Evolutionary conservation across 805 yeast genomes (phyloP).

Genomic region (Cyberlindnera galapagoensis): DNA sequence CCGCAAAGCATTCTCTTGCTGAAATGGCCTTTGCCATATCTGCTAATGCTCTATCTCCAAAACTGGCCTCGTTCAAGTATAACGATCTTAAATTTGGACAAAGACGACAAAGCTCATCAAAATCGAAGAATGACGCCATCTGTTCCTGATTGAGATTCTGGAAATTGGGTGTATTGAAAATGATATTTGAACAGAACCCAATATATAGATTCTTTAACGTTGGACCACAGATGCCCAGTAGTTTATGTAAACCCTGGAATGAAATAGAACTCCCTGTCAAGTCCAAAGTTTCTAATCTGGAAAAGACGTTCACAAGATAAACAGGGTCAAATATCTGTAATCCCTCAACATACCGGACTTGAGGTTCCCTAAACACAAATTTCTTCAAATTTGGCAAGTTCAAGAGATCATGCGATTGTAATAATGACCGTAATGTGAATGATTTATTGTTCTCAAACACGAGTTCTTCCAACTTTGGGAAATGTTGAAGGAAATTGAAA

Average conservation of each 20-base stretch:
- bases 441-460: slow-evolving; percentile 19
- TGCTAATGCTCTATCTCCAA: slow-evolving; percentile 18
- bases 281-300: slow-evolving; percentile 12
- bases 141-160: slow-evolving; percentile 5
- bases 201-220: slow-evolving; percentile 13
- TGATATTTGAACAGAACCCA: slow-evolving; percentile 19
- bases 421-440: slow-evolving; percentile 13
- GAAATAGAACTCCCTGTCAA: slow-evolving; percentile 22
- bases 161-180: slow-evolving; percentile 14
- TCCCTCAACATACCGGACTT: slow-evolving; percentile 13
- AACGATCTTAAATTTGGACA: slow-evolving; percentile 15
- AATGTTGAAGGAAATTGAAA: slow-evolving; percentile 19
- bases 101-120: slow-evolving; percentile 14
- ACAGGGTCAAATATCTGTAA: slow-evolving; percentile 9
- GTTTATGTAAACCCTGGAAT: slow-evolving; percentile 14
- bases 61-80: slow-evolving; percentile 20
- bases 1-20: neutral
- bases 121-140: slow-evolving; percentile 15
- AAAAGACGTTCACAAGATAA: slow-evolving; percentile 13
- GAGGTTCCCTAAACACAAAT: slow-evolving; percentile 17
- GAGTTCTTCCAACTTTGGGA: slow-evolving; percentile 13
- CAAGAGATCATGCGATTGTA: slow-evolving; percentile 16
- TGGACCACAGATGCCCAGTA: slow-evolving; percentile 12
- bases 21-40: slow-evolving; percentile 12
- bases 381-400: slow-evolving; percentile 7